Evolutionary conservation across 257 asterid species (phyloP), one percentile per base, ranked within the genome.

Genomic region (Nicotiana paniculata): DNA sequence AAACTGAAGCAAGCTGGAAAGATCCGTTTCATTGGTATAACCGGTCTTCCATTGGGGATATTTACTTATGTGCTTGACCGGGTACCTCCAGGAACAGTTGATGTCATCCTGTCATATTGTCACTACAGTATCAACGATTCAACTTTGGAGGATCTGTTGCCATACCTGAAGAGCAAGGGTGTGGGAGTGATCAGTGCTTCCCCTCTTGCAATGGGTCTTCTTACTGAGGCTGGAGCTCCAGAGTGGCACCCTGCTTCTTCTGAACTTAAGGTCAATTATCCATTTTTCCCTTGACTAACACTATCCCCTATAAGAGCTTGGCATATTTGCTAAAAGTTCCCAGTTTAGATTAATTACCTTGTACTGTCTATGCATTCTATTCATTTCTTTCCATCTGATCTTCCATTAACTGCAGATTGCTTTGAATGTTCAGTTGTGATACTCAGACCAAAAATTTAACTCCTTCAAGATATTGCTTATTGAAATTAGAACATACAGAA

Each of bases 181-280:
- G 97, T 94, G 17, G 98, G 98, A 33, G 90, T 96, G 82, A 94
- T 96, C 75, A 93, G 92, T 88, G 99, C 99, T 82, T 94, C 98
- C 70, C 99, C 99, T 6, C 89, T 96, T 30, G 88, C 99, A 0
- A 96, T 96, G 98, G 99, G 99, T 58, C 99, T 96, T 85, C 95
- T 96, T 66, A 96, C 99, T 2, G 98, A 96, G 86, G 82, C 55
- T 81, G 98, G 97, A 69, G 97, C 97, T 63, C 98, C 98, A 5
- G 95, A 93, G 33, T 96, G 99, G 99, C 98, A 94, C 88, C 99
- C 99, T 80, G 98, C 99, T 83, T 82, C 97, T 62, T 88, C 93
- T 17, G 95, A 94, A 82, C 94, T 96, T 81, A 91, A 93, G 99
- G 99, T 94, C 59, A 55, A 26, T 55, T 48, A 17, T 80, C 17